Conservation (phyloP, 1,284 basidiomycete genomes). For the Vanrija pseudolonga region DNA sequence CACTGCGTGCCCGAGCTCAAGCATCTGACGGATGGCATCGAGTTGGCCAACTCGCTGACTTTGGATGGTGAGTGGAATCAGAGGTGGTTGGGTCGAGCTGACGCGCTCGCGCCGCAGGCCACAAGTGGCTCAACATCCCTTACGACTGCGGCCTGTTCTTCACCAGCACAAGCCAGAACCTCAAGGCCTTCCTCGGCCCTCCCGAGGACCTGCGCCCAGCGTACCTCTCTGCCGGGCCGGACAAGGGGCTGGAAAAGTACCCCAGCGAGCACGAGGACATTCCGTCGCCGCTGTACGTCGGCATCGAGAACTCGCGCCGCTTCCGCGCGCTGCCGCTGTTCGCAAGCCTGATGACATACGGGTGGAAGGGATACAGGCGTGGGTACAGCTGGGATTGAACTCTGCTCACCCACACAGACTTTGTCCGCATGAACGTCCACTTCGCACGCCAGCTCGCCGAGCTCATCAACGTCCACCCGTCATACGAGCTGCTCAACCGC, state of each 20-base stretch:
- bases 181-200: conserved; percentile 50
- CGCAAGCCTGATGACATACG: conserved; percentile 51
- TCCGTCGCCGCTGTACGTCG: conserved; percentile 49
- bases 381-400: conserved; percentile 3
- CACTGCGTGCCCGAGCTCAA: conserved; percentile 48
- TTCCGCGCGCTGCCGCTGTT: conserved; percentile 55
- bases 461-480: conserved; percentile 35
- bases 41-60: conserved; percentile 52
- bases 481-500: conserved; percentile 48
- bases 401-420: conserved; percentile 19
- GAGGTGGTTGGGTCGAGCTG: no score
- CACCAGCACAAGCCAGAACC: conserved; percentile 34
- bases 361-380: conserved; percentile 50
- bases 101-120: conserved; percentile 30
- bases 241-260: conserved; percentile 3
- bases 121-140: conserved; percentile 53
- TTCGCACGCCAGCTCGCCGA: conserved; percentile 48
- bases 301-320: conserved; percentile 54
- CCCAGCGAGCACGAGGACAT: conserved; percentile 18
- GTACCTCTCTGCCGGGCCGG: conserved; percentile 40
- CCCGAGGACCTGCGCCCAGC: conserved; percentile 48
- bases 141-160: conserved; percentile 56
- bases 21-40: conserved; percentile 45
- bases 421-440: conserved; percentile 50
- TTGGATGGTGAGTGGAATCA: conserved; percentile 49